Conservation (phyloP, 2,329 filamentous ascomycete genomes). For the Tetracladium maxilliforme region DNA sequence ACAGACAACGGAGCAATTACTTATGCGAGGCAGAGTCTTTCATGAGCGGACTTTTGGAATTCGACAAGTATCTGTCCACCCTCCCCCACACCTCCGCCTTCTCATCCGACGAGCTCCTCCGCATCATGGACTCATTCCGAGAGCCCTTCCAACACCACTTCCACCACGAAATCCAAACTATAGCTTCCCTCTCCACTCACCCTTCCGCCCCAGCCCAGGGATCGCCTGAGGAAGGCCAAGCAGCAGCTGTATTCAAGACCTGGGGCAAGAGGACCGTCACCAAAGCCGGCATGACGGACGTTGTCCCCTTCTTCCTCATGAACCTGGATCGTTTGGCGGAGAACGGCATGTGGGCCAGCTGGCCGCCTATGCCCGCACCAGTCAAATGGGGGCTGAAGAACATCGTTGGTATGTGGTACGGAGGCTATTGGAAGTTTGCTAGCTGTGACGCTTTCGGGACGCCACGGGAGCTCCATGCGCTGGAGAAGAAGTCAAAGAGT, state of each 20-base stretch:
- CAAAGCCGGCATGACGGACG: conserved; percentile 42
- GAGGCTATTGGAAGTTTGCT: conserved; percentile 48
- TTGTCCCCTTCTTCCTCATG: conserved; percentile 49
- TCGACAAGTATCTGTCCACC: conserved; percentile 33
- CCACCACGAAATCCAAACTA: conserved; percentile 37
- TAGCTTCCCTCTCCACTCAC: conserved; percentile 31
- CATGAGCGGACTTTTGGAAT: conserved; percentile 31
- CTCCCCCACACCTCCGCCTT: conserved; percentile 25
- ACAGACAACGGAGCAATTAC: neutral
- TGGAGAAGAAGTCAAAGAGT: conserved; percentile 5
- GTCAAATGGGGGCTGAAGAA: conserved; percentile 46
- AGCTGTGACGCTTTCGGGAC: conserved; percentile 40
- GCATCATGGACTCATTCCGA: conserved; percentile 35
- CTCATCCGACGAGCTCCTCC: conserved; percentile 25
- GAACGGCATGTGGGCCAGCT: conserved; percentile 42
- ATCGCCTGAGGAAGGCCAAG: conserved; percentile 26
- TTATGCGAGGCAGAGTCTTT: conserved; percentile 25
- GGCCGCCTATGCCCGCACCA: conserved; percentile 48
- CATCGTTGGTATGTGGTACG: conserved; percentile 38
- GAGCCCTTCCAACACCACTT: conserved; percentile 36
- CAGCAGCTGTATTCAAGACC: conserved; percentile 35
- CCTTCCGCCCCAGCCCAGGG: conserved; percentile 31
- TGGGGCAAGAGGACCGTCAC: conserved; percentile 51
- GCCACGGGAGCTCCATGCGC: conserved; percentile 37
- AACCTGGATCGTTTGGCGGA: conserved; percentile 46